Evolutionary conservation across 176 grass and related monocot species (phyloP).

Genomic region (Carex pumila): DNA sequence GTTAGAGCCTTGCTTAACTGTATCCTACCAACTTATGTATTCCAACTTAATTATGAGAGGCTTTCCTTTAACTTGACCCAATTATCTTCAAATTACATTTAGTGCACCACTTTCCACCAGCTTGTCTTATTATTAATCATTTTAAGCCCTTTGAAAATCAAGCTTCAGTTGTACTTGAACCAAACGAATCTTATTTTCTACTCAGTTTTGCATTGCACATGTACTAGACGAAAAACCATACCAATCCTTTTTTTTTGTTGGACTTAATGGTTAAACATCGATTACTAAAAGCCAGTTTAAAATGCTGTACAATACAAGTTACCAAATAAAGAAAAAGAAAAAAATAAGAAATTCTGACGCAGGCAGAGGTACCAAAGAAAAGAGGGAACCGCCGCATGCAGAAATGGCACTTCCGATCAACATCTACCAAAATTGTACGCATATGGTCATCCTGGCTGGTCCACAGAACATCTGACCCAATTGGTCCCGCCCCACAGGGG

Average conservation of each 20-base stretch:
- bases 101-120: background rate
- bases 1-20: background rate
- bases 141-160: background rate
- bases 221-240: background rate
- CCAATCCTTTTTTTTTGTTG: background rate
- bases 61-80: background rate
- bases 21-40: background rate
- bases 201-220: background rate
- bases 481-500: constrained; percentile 49
- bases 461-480: constrained; percentile 43
- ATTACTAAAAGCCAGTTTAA: background rate
- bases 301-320: background rate
- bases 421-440: constrained; percentile 58
- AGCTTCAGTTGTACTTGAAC: background rate
- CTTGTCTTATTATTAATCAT: background rate
- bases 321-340: background rate
- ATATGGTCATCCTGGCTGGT: constrained; percentile 97
- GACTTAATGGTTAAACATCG: background rate
- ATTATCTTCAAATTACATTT: background rate
- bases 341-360: background rate
- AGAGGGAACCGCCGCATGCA: constrained; percentile 56
- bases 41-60: background rate
- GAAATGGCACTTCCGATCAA: constrained; percentile 76
- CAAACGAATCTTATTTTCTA: background rate
- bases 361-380: constrained; percentile 76